These are phyloP conservation scores for Cyathus striatus DNA, from an alignment of 768 basidiomycete species.

Conservation along the genomic window DNA sequence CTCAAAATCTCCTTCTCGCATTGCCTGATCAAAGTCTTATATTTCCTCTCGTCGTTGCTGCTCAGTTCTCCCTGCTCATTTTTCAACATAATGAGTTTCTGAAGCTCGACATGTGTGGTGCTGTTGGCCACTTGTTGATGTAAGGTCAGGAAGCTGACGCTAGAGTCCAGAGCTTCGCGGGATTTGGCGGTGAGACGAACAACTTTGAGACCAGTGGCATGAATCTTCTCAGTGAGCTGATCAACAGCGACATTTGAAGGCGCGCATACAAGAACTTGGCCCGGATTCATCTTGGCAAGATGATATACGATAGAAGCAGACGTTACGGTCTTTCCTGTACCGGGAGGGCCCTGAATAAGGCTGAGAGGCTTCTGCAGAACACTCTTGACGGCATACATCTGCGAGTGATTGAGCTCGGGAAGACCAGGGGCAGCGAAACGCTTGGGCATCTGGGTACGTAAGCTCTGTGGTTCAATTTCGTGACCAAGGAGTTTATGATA, in stretches of 20 bases:
- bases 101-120: conserved; percentile 92
- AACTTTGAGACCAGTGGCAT: conserved; percentile 97
- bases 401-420: conserved; percentile 97
- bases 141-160: conserved; percentile 87
- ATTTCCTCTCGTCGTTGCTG: conserved; percentile 95
- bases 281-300: conserved; percentile 98
- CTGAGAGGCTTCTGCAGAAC: conserved; percentile 97
- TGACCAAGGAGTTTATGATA: conserved; percentile 99
- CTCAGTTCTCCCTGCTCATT: conserved; percentile 97
- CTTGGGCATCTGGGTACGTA: conserved; percentile 92
- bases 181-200: conserved; percentile 98
- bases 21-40: conserved; percentile 90
- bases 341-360: conserved; percentile 97
- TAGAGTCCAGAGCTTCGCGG: conserved; percentile 96
- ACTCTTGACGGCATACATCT: conserved; percentile 99
- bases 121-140: conserved; percentile 98
- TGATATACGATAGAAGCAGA: conserved; percentile 99
- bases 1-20: conserved; percentile 97
- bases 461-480: conserved; percentile 90
- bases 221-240: conserved; percentile 98
- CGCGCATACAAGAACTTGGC: conserved; percentile 97
- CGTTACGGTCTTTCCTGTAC: conserved; percentile 98
- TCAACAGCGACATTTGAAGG: conserved; percentile 99
- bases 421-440: conserved; percentile 96
- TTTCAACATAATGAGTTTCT: conserved; percentile 97